Evolutionary conservation across 345 rosid genomes (phyloP).

Genomic region (Noccaea bulbosa): DNA sequence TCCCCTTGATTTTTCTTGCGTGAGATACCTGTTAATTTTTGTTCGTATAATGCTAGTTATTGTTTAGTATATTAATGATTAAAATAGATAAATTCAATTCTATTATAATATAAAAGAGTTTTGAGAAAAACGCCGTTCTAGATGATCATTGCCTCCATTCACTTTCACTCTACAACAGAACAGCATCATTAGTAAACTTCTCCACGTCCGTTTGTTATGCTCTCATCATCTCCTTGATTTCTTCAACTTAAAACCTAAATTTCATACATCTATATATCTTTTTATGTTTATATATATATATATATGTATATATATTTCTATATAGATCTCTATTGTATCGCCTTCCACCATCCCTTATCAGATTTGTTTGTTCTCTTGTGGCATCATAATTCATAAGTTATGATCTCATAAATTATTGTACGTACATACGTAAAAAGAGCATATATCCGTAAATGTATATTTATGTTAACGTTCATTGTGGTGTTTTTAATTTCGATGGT

Average conservation of each 20-base stretch:
- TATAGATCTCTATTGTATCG: not conserved
- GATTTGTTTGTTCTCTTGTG: conserved; percentile 4
- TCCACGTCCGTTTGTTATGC: conserved; percentile 55
- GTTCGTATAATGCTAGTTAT: conserved; percentile 24
- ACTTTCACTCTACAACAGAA: conserved; percentile 55
- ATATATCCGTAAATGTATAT: not conserved
- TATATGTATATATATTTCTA: no score
- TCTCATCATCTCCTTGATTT: conserved; percentile 21
- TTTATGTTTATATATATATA: not conserved
- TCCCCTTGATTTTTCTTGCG: not conserved
- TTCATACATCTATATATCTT: not conserved
- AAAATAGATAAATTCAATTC: not conserved
- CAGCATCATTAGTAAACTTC: conserved; percentile 81
- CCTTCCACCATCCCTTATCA: conserved; percentile 3
- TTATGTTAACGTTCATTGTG: conserved; percentile 24
- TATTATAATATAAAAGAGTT: not conserved
- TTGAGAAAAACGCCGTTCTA: conserved; percentile 52
- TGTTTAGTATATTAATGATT: not conserved
- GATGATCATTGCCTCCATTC: conserved; percentile 83
- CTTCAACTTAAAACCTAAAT: conserved; percentile 16
- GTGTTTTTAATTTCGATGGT: conserved; percentile 49
- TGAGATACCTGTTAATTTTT: not conserved
- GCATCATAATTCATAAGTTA: conserved; percentile 8
- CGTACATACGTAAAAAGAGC: not conserved
- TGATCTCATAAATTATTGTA: conserved; percentile 2